Evolutionary conservation across 2,329 filamentous ascomycete genomes (phyloP).

Genomic region (Amylocarpus encephaloides): DNA sequence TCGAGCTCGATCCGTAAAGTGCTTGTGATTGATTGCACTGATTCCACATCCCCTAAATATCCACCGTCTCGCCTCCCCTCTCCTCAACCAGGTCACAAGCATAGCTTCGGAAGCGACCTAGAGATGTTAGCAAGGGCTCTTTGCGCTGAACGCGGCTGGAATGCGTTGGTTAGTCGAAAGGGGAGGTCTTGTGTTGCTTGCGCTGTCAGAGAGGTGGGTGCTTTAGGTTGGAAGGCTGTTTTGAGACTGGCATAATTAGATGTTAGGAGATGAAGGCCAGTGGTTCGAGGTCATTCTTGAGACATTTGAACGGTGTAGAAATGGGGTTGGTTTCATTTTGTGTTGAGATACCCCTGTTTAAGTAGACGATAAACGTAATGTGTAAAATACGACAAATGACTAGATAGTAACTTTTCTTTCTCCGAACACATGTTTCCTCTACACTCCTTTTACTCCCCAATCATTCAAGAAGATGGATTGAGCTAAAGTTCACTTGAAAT

Average conservation of each 20-base stretch:
- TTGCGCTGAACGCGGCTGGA: conserved; percentile 68
- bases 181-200: conserved; percentile 66
- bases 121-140: conserved; percentile 67
- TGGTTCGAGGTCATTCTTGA: neutral
- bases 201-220: conserved; percentile 68
- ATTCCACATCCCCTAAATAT: conserved; percentile 8
- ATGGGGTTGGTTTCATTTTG: neutral
- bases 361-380: neutral
- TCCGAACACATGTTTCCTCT: too few species aligned
- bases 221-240: conserved; percentile 49
- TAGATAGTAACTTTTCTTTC: too few species aligned
- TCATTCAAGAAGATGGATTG: too few species aligned
- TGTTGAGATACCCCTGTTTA: conserved; percentile 6
- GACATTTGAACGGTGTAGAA: neutral
- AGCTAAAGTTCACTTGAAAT: too few species aligned
- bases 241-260: conserved; percentile 19
- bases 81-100: neutral
- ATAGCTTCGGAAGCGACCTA: conserved; percentile 48
- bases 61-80: conserved; percentile 25
- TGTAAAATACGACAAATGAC: too few species aligned
- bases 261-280: neutral
- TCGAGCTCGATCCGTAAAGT: conserved; percentile 36
- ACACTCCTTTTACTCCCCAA: too few species aligned
- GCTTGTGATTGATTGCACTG: conserved; percentile 57
- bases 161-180: conserved; percentile 62